Evolutionary conservation across 805 yeast genomes (phyloP).

Genomic region (Candida khao-thaluensis): DNA sequence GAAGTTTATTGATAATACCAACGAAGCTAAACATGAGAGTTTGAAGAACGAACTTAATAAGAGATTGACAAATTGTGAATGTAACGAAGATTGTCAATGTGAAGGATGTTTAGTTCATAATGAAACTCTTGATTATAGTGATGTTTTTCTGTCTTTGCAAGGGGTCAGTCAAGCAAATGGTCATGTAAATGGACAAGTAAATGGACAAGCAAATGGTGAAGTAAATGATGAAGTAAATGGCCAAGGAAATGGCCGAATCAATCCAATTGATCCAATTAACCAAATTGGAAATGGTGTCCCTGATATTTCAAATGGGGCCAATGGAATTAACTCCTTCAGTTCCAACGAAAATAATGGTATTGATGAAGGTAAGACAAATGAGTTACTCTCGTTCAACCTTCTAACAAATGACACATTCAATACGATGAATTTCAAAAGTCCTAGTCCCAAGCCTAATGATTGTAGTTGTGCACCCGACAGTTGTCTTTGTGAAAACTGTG

Average conservation of each 20-base stretch:
- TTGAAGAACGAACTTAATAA: constrained; percentile 13
- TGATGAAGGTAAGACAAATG: background rate
- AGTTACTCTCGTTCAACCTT: too few relatives aligned
- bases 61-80: constrained; percentile 24
- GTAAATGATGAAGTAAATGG: background rate
- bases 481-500: constrained; percentile 44
- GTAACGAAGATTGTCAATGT: constrained; percentile 38
- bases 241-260: background rate
- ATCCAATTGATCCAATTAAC: too few relatives aligned
- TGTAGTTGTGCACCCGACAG: constrained; percentile 28
- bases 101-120: constrained; percentile 36
- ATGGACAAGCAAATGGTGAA: too few relatives aligned
- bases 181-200: background rate
- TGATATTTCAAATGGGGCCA: background rate
- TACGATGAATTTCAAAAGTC: too few relatives aligned
- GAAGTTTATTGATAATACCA: constrained; percentile 15
- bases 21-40: constrained; percentile 15
- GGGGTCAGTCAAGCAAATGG: background rate
- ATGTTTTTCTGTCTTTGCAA: too few relatives aligned
- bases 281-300: background rate
- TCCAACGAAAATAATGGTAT: background rate
- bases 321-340: background rate
- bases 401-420: too few relatives aligned
- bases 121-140: constrained; percentile 18
- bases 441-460: too few relatives aligned